Conservation (phyloP, 2,329 filamentous ascomycete species). For the Sclerotinia glacialis region DNA sequence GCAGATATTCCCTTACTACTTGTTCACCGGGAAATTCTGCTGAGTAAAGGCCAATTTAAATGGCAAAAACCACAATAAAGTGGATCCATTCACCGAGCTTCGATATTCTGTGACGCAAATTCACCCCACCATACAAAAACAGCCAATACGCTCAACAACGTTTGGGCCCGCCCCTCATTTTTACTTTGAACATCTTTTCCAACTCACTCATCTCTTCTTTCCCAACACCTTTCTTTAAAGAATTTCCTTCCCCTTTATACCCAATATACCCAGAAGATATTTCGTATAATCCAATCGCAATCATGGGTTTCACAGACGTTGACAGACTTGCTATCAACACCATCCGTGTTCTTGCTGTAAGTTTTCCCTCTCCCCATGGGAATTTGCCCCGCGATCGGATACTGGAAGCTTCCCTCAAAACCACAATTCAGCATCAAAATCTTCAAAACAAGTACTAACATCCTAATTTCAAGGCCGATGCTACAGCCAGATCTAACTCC, state of each 20-base stretch:
- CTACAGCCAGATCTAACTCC: conserved; percentile 91
- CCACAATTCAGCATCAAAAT: conserved; percentile 22
- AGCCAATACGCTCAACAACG: conserved; percentile 5
- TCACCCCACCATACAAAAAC: conserved; percentile 14
- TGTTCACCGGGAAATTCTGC: neutral
- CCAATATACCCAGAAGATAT: neutral
- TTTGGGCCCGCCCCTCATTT: conserved; percentile 16
- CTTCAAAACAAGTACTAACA: conserved; percentile 26
- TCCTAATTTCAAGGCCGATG: conserved; percentile 73
- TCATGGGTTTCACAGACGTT: conserved; percentile 82
- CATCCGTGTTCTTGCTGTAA: conserved; percentile 92
- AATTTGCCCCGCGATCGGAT: conserved; percentile 41
- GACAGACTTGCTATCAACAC: conserved; percentile 96
- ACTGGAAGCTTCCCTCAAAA: conserved; percentile 35
- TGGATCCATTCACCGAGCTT: conserved; percentile 14
- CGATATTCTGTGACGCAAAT: conserved; percentile 11
- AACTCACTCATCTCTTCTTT: conserved; percentile 15
- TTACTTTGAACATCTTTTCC: conserved; percentile 10
- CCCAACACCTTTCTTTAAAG: neutral
- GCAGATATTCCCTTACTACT: neutral
- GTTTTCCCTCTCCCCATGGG: conserved; percentile 44
- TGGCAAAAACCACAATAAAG: conserved; percentile 10
- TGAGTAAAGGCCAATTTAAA: neutral
- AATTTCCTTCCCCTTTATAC: conserved; percentile 10
- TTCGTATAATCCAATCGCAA: conserved; percentile 29